Evolutionary conservation across 306 rosid genomes (phyloP).

Genomic region (Trifolium dubium): DNA sequence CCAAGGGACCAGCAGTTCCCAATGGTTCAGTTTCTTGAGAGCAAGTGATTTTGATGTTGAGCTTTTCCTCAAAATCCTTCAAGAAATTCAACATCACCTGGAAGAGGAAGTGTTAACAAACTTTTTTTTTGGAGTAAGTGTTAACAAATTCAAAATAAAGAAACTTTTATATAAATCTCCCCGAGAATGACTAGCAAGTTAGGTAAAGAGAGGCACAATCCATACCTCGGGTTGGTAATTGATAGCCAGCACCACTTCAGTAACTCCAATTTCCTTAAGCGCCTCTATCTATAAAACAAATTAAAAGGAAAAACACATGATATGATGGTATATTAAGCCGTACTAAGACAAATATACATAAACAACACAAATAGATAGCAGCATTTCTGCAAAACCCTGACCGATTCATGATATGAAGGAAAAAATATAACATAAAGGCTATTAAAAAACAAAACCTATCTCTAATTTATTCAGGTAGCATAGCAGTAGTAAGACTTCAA

Average conservation of each 20-base stretch:
- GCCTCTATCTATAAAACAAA: constrained; percentile 82
- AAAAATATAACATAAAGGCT: background rate
- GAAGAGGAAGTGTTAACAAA: constrained; percentile 33
- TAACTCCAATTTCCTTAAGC: constrained; percentile 90
- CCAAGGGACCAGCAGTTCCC: constrained; percentile 98
- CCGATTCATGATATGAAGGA: constrained; percentile 7
- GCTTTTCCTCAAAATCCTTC: constrained; percentile 90
- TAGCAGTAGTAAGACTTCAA: constrained; percentile 15
- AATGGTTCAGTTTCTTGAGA: constrained; percentile 99
- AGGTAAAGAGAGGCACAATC: constrained; percentile 23
- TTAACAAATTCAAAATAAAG: constrained; percentile 24
- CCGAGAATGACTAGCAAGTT: constrained; percentile 17
- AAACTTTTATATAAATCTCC: constrained; percentile 34
- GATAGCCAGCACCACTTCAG: constrained; percentile 95
- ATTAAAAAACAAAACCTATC: constrained; percentile 9
- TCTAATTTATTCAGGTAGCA: constrained; percentile 16
- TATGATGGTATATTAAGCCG: constrained; percentile 8
- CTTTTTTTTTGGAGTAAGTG: constrained; percentile 5
- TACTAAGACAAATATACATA: constrained; percentile 6
- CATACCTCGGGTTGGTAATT: constrained; percentile 98
- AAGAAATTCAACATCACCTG: constrained; percentile 97
- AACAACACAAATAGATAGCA: background rate
- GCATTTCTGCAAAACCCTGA: constrained; percentile 14
- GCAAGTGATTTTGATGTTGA: constrained; percentile 94
- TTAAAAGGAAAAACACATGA: constrained; percentile 15